Conservation (phyloP, 108 stramenopile species). For the Hondaea fermentalgiana region DNA sequence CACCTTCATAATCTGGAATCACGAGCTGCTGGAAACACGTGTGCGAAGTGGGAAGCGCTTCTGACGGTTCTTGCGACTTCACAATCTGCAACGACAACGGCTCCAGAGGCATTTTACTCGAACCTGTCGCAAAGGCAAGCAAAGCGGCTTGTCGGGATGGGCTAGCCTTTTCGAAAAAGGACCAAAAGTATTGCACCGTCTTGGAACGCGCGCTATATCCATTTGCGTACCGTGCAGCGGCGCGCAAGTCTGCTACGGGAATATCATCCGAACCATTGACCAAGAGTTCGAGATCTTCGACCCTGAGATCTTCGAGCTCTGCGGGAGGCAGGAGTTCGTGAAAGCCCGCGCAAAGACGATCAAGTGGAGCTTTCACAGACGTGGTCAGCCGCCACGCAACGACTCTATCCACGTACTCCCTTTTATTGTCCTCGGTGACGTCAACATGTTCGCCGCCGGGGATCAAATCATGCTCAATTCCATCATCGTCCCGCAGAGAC, state of each 20-base stretch:
- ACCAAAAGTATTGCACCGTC: conserved; percentile 33
- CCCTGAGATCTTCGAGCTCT: conserved; percentile 22
- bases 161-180: conserved; percentile 25
- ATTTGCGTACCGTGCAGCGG: conserved; percentile 22
- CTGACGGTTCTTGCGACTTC: conserved; percentile 27
- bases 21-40: conserved; percentile 55
- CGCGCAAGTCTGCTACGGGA: conserved; percentile 37
- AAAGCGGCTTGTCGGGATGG: conserved; percentile 27
- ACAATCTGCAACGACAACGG: not conserved
- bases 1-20: conserved; percentile 37
- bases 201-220: not conserved
- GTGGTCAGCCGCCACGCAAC: conserved; percentile 20
- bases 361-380: conserved; percentile 16
- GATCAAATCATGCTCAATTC: not conserved
- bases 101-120: conserved; percentile 33
- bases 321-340: conserved; percentile 19
- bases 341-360: conserved; percentile 32
- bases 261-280: conserved; percentile 41
- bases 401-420: conserved; percentile 33
- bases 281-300: conserved; percentile 28
- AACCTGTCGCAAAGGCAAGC: conserved; percentile 44
- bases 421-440: conserved; percentile 43
- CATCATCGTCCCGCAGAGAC: conserved; percentile 16
- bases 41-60: conserved; percentile 44
- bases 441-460: conserved; percentile 14